Conservation (phyloP, 202 grass and related monocot species). For the Musa balbisiana region DNA sequence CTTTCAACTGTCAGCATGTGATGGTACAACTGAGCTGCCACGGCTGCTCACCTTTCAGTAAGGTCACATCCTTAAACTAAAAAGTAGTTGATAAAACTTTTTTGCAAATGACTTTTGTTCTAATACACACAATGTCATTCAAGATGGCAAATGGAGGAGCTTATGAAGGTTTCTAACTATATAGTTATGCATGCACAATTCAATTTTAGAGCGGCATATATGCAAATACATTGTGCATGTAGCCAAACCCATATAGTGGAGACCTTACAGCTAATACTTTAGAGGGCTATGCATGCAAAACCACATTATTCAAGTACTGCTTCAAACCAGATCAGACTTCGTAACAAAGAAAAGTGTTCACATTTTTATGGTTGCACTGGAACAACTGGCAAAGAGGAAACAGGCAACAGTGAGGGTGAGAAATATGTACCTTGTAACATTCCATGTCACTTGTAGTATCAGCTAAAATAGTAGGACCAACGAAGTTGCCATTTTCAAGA, state of each 20-base stretch:
- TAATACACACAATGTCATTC: neutral
- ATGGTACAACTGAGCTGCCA: neutral
- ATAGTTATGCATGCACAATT: neutral
- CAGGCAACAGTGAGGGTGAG: neutral
- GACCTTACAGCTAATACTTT: neutral
- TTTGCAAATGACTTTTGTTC: neutral
- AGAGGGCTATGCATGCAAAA: neutral
- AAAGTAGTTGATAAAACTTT: neutral
- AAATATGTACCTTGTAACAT: conserved; percentile 67
- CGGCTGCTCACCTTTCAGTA: neutral
- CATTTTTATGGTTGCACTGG: neutral
- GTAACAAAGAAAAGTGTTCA: neutral
- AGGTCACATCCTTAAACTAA: neutral
- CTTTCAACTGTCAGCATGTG: neutral
- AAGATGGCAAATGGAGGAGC: neutral
- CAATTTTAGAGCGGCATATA: neutral
- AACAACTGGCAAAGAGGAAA: neutral
- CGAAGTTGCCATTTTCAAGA: conserved; percentile 78
- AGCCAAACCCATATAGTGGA: neutral
- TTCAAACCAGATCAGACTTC: neutral
- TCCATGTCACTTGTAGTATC: conserved; percentile 80
- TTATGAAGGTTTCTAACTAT: neutral
- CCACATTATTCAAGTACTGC: neutral
- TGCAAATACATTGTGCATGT: neutral
- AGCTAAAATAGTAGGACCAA: conserved; percentile 82